phyloP scores from a whole-genome alignment of 306 rosid species.

The Ormosia semicastrata region DNA sequence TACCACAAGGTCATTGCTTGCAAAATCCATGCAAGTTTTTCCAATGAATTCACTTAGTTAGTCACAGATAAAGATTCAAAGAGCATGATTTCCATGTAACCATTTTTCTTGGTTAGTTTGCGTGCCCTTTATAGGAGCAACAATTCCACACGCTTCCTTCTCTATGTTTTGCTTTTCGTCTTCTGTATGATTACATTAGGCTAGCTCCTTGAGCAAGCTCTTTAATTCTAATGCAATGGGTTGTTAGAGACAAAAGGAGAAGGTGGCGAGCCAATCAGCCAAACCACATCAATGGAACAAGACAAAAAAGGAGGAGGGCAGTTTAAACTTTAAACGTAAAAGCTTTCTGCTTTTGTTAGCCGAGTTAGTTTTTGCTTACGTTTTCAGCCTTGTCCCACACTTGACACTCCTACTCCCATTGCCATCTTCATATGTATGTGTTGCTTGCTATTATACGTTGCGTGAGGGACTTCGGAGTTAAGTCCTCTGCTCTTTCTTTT shows the following conservation, averaged over 20 bases:
- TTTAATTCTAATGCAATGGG: conserved; percentile 17
- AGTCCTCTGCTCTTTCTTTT: background rate
- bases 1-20: background rate
- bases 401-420: background rate
- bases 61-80: background rate
- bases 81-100: background rate
- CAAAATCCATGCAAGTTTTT: background rate
- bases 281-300: background rate
- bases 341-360: background rate
- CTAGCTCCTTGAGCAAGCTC: background rate
- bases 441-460: background rate
- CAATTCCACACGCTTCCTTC: conserved; percentile 30
- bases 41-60: background rate
- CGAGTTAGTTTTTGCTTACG: background rate
- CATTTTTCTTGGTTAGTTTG: conserved; percentile 1
- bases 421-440: background rate
- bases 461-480: background rate
- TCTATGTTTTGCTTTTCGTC: background rate
- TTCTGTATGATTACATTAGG: conserved; percentile 5
- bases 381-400: background rate
- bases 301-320: conserved; percentile 5
- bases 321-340: background rate
- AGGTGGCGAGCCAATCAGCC: background rate
- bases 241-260: conserved; percentile 19
- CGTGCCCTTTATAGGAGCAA: conserved; percentile 7